Evolutionary conservation across 2,329 filamentous ascomycete genomes (phyloP).

Genomic region (Colletotrichum coccodes): DNA sequence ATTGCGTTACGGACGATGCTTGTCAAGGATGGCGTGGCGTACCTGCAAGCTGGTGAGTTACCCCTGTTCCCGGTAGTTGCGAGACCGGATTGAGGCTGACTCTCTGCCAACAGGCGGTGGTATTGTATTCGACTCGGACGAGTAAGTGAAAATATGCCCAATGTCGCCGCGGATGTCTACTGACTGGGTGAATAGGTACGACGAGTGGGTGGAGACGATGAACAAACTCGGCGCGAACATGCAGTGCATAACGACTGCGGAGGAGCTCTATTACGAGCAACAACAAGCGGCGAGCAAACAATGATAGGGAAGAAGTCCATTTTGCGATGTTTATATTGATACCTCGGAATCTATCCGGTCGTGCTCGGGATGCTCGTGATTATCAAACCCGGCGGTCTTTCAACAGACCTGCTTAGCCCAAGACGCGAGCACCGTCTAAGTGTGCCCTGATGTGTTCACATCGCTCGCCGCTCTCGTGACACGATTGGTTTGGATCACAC

Average conservation of each 20-base stretch:
- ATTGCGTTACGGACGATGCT: slow-evolving; percentile 91
- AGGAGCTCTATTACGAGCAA: slow-evolving; percentile 66
- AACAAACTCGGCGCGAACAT: slow-evolving; percentile 96
- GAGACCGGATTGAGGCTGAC: not conserved
- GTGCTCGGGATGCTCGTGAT: not conserved
- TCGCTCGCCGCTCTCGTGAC: not conserved
- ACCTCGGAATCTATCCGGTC: not conserved
- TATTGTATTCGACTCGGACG: slow-evolving; percentile 94
- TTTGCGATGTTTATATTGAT: not conserved
- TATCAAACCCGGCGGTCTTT: not conserved
- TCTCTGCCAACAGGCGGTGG: slow-evolving; percentile 69
- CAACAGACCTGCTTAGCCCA: not conserved
- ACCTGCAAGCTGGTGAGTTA: slow-evolving; percentile 79
- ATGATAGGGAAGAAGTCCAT: not conserved
- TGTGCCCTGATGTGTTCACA: not conserved
- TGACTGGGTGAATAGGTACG: slow-evolving; percentile 58
- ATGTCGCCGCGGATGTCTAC: not conserved
- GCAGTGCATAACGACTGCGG: slow-evolving; percentile 85
- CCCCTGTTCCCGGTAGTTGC: not conserved
- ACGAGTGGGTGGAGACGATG: slow-evolving; percentile 93
- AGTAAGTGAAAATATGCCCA: slow-evolving; percentile 36
- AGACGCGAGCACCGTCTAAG: not conserved
- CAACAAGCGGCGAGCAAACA: slow-evolving; percentile 36
- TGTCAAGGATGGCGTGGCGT: slow-evolving; percentile 89
- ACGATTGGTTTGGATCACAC: not conserved